A percentile compares a stretch with the other conserved stretches of the same genome.
Evolutionary conservation across 2,329 filamentous ascomycete genomes (phyloP).

Genomic region (Gnomoniopsis smithogilvyi): DNA sequence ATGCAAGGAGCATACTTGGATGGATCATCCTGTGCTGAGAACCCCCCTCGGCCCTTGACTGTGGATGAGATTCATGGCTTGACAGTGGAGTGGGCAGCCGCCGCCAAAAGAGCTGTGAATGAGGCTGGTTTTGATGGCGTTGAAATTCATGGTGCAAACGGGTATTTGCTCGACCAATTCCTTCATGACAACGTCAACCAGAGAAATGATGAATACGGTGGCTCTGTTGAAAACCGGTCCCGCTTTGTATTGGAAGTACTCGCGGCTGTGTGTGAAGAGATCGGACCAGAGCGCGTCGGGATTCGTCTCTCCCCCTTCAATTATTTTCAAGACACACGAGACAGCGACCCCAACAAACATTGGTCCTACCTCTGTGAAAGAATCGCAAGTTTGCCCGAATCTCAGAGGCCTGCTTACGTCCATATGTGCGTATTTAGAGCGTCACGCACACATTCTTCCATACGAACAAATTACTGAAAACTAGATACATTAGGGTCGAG

Average conservation of each 20-base stretch:
- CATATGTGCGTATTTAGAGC: constrained; percentile 35
- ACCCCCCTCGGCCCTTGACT: constrained; percentile 61
- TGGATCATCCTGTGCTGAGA: constrained; percentile 13
- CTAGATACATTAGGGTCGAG: constrained; percentile 33
- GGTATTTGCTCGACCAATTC: constrained; percentile 62
- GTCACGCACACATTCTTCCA: not conserved
- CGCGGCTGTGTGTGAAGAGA: constrained; percentile 32
- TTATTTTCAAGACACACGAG: constrained; percentile 26
- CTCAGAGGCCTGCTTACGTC: constrained; percentile 38
- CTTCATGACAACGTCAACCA: constrained; percentile 47
- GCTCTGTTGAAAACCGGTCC: constrained; percentile 48
- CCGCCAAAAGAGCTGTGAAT: constrained; percentile 51
- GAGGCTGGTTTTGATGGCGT: constrained; percentile 68
- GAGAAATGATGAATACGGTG: constrained; percentile 50
- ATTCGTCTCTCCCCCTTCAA: constrained; percentile 55
- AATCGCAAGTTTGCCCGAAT: constrained; percentile 30
- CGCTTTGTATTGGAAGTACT: constrained; percentile 51
- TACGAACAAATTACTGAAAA: not conserved
- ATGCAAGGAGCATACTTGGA: constrained; percentile 22
- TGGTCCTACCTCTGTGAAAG: constrained; percentile 34
- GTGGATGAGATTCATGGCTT: constrained; percentile 60
- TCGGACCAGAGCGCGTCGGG: constrained; percentile 50
- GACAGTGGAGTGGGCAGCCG: constrained; percentile 53
- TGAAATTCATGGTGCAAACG: constrained; percentile 57
- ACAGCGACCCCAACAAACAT: constrained; percentile 30